These are phyloP conservation scores for Aspergillus alliaceus DNA, from an alignment of 2,329 filamentous ascomycete genomes.

Conservation along the genomic window DNA sequence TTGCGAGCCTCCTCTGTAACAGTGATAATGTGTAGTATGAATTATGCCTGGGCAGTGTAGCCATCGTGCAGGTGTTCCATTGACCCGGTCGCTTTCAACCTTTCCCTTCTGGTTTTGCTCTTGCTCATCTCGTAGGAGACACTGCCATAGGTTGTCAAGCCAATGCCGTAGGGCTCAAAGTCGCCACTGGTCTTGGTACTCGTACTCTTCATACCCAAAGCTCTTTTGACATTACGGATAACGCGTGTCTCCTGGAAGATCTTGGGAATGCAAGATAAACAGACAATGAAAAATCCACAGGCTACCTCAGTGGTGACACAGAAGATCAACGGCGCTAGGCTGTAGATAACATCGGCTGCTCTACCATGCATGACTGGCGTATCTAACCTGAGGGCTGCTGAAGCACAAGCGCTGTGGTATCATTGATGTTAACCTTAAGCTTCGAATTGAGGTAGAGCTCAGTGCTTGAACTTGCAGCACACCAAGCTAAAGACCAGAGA, in stretches of 20 bases:
- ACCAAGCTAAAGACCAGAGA: slow-evolving; percentile 33
- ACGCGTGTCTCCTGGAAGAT: slow-evolving; percentile 27
- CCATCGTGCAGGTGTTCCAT: slow-evolving; percentile 4
- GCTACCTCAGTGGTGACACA: slow-evolving; percentile 48
- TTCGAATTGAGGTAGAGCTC: no score
- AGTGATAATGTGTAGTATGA: slow-evolving; percentile 3
- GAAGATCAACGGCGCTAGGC: slow-evolving; percentile 40
- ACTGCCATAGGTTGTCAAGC: no score
- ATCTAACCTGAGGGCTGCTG: slow-evolving; percentile 39
- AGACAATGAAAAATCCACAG: slow-evolving; percentile 45
- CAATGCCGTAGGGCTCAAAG: neutral
- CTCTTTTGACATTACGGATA: slow-evolving; percentile 1
- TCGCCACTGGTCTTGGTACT: neutral
- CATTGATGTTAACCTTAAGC: neutral
- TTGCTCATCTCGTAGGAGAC: neutral
- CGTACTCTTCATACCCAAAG: neutral
- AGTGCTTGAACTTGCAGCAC: slow-evolving; percentile 24
- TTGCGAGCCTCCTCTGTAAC: neutral
- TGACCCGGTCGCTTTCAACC: neutral
- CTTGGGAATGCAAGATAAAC: slow-evolving; percentile 40
- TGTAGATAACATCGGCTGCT: slow-evolving; percentile 29
- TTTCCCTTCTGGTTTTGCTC: neutral
- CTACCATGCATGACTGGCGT: slow-evolving; percentile 7
- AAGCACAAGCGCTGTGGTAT: slow-evolving; percentile 36
- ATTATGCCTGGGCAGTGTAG: neutral